A percentile compares a stretch with the other conserved stretches of the same genome.
Evolutionary conservation across 805 yeast genomes (phyloP).

Genomic region (Candida loeiensis): DNA sequence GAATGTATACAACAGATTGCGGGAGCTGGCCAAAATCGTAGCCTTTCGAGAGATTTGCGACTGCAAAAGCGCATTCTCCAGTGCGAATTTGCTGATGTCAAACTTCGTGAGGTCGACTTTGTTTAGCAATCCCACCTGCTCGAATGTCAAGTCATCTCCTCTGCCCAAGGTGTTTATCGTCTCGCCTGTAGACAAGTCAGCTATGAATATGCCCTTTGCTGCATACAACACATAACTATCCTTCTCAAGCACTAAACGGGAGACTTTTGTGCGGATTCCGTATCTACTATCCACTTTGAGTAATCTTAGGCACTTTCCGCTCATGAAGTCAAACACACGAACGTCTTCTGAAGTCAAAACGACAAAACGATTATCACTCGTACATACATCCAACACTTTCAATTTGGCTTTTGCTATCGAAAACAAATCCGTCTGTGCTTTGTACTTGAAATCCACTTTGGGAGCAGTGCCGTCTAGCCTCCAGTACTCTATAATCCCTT

Average conservation of each 20-base stretch:
- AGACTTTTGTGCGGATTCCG: not conserved
- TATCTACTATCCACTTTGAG: not conserved
- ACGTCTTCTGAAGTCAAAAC: constrained; percentile 18
- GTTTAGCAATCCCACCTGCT: constrained; percentile 12
- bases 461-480: constrained; percentile 9
- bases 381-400: constrained; percentile 15
- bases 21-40: constrained; percentile 1
- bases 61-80: constrained; percentile 17
- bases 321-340: constrained; percentile 26
- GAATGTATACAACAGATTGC: constrained; percentile 3
- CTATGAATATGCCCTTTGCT: constrained; percentile 12
- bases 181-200: constrained; percentile 8
- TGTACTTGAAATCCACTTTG: constrained; percentile 24
- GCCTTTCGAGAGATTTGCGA: constrained; percentile 13
- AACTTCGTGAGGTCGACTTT: constrained; percentile 11
- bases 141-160: constrained; percentile 12
- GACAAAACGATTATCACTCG: constrained; percentile 14
- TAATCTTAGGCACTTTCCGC: constrained; percentile 26
- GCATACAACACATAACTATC: constrained; percentile 10
- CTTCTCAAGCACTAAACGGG: not conserved
- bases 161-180: constrained; percentile 7
- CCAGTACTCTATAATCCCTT: constrained; percentile 24
- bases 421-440: constrained; percentile 37
- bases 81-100: constrained; percentile 15
- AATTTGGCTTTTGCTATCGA: constrained; percentile 31